Percentiles rank a stretch among this genome's conserved stretches.
Conservation (phyloP, 2,329 filamentous ascomycete species). For the Thermothelomyces thermophilus region DNA sequence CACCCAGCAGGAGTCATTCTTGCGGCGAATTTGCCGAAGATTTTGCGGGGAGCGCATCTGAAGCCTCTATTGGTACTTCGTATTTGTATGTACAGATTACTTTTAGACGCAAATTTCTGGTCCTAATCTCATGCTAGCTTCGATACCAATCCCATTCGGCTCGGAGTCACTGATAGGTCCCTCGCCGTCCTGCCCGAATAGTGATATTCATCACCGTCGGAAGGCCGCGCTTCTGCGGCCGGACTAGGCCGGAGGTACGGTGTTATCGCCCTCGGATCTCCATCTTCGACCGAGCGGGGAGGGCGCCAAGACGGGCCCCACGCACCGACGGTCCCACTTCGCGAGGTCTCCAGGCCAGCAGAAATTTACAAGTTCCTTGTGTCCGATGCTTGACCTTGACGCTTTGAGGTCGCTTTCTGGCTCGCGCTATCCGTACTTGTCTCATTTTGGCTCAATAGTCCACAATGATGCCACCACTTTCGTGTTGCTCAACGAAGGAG, state of each 20-base stretch:
- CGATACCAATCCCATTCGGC: too few relatives aligned
- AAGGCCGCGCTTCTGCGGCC: constrained; percentile 8
- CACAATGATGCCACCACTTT: too few relatives aligned
- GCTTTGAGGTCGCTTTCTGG: not conserved
- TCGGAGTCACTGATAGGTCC: too few relatives aligned
- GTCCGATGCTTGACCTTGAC: constrained; percentile 12
- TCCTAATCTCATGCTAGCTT: too few relatives aligned
- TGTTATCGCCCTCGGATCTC: constrained; percentile 28
- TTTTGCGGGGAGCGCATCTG: constrained; percentile 1
- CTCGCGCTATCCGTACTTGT: not conserved
- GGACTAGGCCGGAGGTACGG: constrained; percentile 18
- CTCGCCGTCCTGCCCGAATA: not conserved
- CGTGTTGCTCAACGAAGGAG: too few relatives aligned
- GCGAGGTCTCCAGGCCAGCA: constrained; percentile 24
- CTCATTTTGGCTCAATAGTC: constrained; percentile 1
- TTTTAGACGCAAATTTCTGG: not conserved
- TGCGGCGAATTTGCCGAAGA: not conserved
- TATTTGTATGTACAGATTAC: not conserved
- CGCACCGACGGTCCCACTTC: constrained; percentile 20
- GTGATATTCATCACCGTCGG: not conserved
- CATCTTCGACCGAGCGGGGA: constrained; percentile 22
- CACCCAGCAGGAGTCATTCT: not conserved
- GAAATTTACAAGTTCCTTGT: constrained; percentile 21
- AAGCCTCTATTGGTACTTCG: too few relatives aligned
- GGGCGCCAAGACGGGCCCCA: constrained; percentile 19